Percentiles rank a stretch among this genome's conserved stretches.
Evolutionary conservation across 2,329 filamentous ascomycete genomes (phyloP).

Genomic region (Neopestalotiopsis clavispora): DNA sequence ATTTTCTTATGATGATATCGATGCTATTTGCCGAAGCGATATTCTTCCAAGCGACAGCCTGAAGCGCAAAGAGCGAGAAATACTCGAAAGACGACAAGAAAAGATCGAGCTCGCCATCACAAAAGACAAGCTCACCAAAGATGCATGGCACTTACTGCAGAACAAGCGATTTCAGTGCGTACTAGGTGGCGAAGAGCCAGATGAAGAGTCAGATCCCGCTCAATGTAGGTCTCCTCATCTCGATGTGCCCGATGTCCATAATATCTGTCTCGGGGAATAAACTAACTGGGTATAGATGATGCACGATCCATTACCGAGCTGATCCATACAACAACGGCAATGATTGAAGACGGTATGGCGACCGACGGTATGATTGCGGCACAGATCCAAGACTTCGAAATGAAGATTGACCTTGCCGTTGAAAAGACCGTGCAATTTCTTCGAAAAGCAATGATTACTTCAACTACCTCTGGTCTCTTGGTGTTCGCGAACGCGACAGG

Average conservation of each 20-base stretch:
- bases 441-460: neutral
- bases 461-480: neutral
- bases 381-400: neutral
- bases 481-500: neutral
- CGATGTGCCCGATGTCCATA: neutral
- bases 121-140: neutral
- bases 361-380: slow-evolving; percentile 7
- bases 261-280: neutral
- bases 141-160: neutral
- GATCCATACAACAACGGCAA: neutral
- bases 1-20: neutral
- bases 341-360: neutral
- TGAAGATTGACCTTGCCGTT: slow-evolving; percentile 2
- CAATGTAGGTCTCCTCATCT: neutral
- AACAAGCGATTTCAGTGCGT: slow-evolving; percentile 1
- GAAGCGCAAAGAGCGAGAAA: neutral
- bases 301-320: neutral
- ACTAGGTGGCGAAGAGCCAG: neutral
- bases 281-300: neutral
- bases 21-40: neutral
- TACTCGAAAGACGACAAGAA: neutral
- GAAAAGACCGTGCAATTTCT: neutral
- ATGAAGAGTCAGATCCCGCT: neutral
- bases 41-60: neutral
- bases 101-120: neutral